Base-by-base conservation (phyloP, 306 rosid genomes). In the Castanospermum australe region DNA sequence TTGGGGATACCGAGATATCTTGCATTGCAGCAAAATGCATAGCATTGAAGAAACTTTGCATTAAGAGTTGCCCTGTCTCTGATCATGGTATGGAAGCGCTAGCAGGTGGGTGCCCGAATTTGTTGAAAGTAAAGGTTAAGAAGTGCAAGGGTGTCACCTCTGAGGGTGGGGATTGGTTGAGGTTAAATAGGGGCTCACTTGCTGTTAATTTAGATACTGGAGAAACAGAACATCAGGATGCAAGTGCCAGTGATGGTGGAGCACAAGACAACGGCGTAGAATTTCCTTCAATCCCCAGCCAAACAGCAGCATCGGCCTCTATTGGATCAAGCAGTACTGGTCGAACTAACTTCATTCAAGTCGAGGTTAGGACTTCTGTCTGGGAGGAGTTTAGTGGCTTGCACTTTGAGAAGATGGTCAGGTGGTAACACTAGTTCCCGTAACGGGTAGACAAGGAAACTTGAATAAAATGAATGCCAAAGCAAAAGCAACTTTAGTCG, bases 111-210 rank as follows among this genome's bases (percentile, higher is more conserved):
- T 96, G 98, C 75, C 99, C 99, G 0, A 96, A 93, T 87, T 90
- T 96, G 91, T 97, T 96, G 84, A 96, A 96, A 77, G 93, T 96
- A 79, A 96, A 96, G 90, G 91, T 96, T 24, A 96, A 93, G 89
- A 96, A 96, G 82, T 96, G 99, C 54, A 92, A 93, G 28, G 86
- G 84, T 50, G 99, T 96, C 18, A 96, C 99, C 0, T 55, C 82
- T 0, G 91, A 93, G 25, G 98, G 98, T 42, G 99, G 94, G 0
- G 98, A 91, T 71, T 89, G 86, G 83, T 89, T 96, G 89, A 91
- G 92, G 77, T 71, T 65, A 6, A 83, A 78, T 50, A 86, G 99
- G 80, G 96, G 73, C 24, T 78, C 90, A 6, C 63, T 96, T 83
- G 91, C 96, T 2, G 98, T 96, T 86, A 96, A 88, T 84, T 87